phyloP scores from a whole-genome alignment of 2,329 filamentous ascomycete genomes.

The Cucurbitaria berberidis region DNA sequence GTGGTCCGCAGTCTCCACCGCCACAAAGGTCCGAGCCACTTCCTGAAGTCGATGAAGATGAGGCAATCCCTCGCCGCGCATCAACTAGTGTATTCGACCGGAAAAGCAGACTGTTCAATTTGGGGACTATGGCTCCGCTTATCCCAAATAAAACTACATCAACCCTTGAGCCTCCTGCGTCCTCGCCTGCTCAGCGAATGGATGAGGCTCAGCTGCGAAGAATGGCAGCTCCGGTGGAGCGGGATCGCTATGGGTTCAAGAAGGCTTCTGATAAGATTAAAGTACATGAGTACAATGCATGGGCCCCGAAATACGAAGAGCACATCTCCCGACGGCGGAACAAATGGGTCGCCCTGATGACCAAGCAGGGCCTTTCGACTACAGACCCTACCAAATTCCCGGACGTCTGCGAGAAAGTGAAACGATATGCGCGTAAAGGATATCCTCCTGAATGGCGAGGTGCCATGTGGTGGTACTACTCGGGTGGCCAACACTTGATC shows the following conservation, averaged over 20 bases:
- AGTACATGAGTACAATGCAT: slow-evolving; percentile 77
- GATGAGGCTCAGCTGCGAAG: slow-evolving; percentile 19
- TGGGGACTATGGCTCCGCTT: slow-evolving; percentile 26
- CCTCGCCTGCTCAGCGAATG: slow-evolving; percentile 5
- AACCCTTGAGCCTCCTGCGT: neutral
- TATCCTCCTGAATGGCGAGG: slow-evolving; percentile 93
- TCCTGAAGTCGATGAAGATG: slow-evolving; percentile 45
- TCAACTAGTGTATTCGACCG: slow-evolving; percentile 46
- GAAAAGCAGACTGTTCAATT: slow-evolving; percentile 36
- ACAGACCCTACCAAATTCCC: slow-evolving; percentile 79
- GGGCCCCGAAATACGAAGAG: slow-evolving; percentile 76
- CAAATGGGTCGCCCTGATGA: slow-evolving; percentile 83
- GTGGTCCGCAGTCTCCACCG: slow-evolving; percentile 26
- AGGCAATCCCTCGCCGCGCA: slow-evolving; percentile 42
- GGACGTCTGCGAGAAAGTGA: slow-evolving; percentile 78
- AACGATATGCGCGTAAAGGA: slow-evolving; percentile 89
- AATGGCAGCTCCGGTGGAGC: slow-evolving; percentile 47
- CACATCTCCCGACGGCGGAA: slow-evolving; percentile 75
- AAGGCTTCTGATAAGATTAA: slow-evolving; percentile 83
- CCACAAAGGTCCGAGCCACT: slow-evolving; percentile 33
- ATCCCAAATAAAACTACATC: slow-evolving; percentile 12
- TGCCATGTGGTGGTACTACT: slow-evolving; percentile 97
- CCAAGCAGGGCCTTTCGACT: slow-evolving; percentile 75
- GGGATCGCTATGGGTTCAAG: slow-evolving; percentile 91
- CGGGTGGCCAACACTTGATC: slow-evolving; percentile 80